Evolutionary conservation across 495 filamentous ascomycete species (phyloP), one percentile per base, ranked within the genome.

Genomic region (Xylaria nigripes): DNA sequence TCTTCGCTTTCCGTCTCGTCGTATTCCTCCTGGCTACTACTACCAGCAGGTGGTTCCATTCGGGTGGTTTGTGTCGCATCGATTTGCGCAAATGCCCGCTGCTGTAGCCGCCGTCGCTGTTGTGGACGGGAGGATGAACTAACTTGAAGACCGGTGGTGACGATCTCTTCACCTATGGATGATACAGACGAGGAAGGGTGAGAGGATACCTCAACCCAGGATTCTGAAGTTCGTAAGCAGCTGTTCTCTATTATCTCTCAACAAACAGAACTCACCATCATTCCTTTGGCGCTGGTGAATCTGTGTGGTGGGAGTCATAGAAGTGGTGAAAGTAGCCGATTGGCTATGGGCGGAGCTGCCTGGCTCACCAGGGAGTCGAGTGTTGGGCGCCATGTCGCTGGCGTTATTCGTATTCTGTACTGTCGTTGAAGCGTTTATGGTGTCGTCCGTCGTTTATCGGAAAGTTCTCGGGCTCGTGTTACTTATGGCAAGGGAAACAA

Each of bases 181-280:
- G 91, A 96, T n/a, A 93, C 73, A 13, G 93, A 95, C 9, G 91
- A 92, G 13, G 80, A 96, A 19, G 92, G 89, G 54, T 94, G 89
- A 2, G 93, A 97, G 43, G 87, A 79, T 51, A 98, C 83, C 68
- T 98, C 93, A 65, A 98, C 83, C 93, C 93, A 98, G 1, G 92
- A 96, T 71, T 96, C 93, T 91, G 80, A 45, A 29, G 34, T 45
- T 24, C 54, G 59, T 64, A 50, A 67, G 61, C 43, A 25, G 18
- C 13, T 45, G 46, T 36, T 32, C 21, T 53, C 29, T 34, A 30
- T 45, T 16, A 48, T n/a, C 6, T 25, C 51, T 16, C n/a, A 34
- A 44, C 40, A n/a, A 48, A 41, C 25, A 23, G 57, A 48, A 49
- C 59, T 59, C 41, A 67, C 64, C 64, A 61, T 64, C 61, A 23